phyloP scores from a whole-genome alignment of 257 asterid species.

The Gentiana straminea region DNA sequence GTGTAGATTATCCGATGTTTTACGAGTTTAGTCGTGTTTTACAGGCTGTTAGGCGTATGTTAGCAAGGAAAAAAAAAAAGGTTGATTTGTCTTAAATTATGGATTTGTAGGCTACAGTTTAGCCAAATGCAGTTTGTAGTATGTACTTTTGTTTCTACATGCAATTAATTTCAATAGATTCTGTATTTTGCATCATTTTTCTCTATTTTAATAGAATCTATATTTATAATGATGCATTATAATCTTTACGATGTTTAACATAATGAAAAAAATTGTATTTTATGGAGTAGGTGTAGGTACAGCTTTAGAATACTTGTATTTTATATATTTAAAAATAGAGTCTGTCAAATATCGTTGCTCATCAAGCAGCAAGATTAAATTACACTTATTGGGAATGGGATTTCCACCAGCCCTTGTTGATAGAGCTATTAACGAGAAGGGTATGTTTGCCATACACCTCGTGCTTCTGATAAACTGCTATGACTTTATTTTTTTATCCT shows the following conservation, averaged over 20 bases:
- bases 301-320: too few species aligned
- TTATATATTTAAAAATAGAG: too few species aligned
- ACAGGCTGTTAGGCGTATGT: conserved; percentile 49
- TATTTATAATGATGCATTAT: too few species aligned
- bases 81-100: conserved; percentile 5
- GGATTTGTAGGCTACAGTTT: too few species aligned
- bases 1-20: conserved; percentile 48
- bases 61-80: conserved; percentile 13
- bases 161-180: too few species aligned
- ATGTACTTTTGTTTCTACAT: too few species aligned
- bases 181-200: too few species aligned
- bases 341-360: conserved; percentile 23
- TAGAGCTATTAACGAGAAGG: conserved; percentile 67
- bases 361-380: conserved; percentile 49
- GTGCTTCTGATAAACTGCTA: not conserved
- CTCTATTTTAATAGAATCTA: too few species aligned
- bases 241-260: too few species aligned
- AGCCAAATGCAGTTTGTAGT: too few species aligned
- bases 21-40: conserved; percentile 64
- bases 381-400: conserved; percentile 82
- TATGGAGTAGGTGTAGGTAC: too few species aligned
- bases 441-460: conserved; percentile 18
- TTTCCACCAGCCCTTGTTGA: conserved; percentile 61
- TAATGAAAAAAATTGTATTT: too few species aligned
- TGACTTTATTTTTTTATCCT: not conserved